A percentile compares a stretch with the other conserved stretches of the same genome.
Conservation (phyloP, 805 yeast genomes). For the Cyberlindnera xylosilytica region DNA sequence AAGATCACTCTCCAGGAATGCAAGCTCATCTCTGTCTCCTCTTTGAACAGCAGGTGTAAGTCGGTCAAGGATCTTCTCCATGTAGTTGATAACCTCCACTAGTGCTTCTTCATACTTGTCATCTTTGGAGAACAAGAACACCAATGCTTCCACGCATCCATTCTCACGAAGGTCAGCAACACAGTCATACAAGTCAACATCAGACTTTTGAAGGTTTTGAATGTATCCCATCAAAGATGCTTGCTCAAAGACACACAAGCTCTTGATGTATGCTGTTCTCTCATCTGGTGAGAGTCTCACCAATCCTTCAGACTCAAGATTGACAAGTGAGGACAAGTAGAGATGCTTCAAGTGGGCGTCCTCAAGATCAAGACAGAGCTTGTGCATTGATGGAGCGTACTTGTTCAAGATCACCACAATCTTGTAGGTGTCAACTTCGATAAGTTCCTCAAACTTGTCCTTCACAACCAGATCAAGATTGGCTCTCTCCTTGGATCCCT, state of each 20-base stretch:
- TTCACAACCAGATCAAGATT: slow-evolving; percentile 18
- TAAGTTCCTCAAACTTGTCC: slow-evolving; percentile 20
- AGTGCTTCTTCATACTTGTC: slow-evolving; percentile 23
- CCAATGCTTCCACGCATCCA: slow-evolving; percentile 25
- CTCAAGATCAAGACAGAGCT: slow-evolving; percentile 9
- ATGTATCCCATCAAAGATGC: slow-evolving; percentile 19
- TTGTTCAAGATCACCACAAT: slow-evolving; percentile 28
- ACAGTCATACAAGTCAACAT: slow-evolving; percentile 25
- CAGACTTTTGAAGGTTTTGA: slow-evolving; percentile 21
- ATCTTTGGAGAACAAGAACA: slow-evolving; percentile 16
- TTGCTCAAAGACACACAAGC: slow-evolving; percentile 17
- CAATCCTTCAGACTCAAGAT: slow-evolving; percentile 21
- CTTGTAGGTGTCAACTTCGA: slow-evolving; percentile 28
- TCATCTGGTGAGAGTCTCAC: slow-evolving; percentile 16
- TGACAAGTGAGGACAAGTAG: slow-evolving; percentile 23
- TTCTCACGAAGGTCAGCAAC: slow-evolving; percentile 21
- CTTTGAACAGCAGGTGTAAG: slow-evolving; percentile 11
- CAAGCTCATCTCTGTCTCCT: slow-evolving; percentile 15
- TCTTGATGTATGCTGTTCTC: slow-evolving; percentile 22
- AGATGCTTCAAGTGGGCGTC: slow-evolving; percentile 25
- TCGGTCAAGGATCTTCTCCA: slow-evolving; percentile 13
- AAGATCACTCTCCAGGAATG: slow-evolving; percentile 28
- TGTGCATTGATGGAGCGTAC: slow-evolving; percentile 21
- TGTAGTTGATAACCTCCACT: slow-evolving; percentile 19
- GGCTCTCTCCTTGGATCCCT: slow-evolving; percentile 19